Conservation (phyloP, 2,329 filamentous ascomycete species). For the Colletotrichum eleusines region DNA sequence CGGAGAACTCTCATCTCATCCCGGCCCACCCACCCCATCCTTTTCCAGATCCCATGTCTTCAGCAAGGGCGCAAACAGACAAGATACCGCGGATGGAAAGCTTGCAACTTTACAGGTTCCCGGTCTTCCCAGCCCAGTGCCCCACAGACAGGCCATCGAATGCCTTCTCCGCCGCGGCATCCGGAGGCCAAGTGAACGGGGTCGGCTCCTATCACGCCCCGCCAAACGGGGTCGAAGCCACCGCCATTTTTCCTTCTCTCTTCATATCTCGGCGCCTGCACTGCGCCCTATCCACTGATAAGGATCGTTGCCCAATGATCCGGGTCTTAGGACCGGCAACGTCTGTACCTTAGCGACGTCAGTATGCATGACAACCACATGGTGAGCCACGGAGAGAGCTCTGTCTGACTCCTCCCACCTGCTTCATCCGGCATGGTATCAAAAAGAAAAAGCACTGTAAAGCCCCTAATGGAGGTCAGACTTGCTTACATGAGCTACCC, state of each 20-base stretch:
- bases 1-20: conserved; percentile 1
- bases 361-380: conserved; percentile 32
- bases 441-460: conserved; percentile 3
- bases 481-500: neutral
- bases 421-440: conserved; percentile 31
- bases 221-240: conserved; percentile 10
- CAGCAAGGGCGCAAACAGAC: conserved; percentile 1
- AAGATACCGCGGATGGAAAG: neutral
- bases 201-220: conserved; percentile 29
- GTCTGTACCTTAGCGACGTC: conserved; percentile 14
- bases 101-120: neutral
- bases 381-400: conserved; percentile 11
- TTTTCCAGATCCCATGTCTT: neutral
- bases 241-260: neutral
- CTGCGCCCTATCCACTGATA: conserved; percentile 36
- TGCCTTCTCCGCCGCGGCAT: conserved; percentile 26
- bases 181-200: conserved; percentile 35
- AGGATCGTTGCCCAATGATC: conserved; percentile 31
- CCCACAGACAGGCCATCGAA: conserved; percentile 14
- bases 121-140: neutral
- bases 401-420: conserved; percentile 13
- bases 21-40: conserved; percentile 1
- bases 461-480: conserved; percentile 17
- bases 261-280: conserved; percentile 30
- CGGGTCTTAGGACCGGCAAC: conserved; percentile 14